Base-by-base conservation (phyloP, 2,329 filamentous ascomycete genomes). In the Colletotrichum horii region DNA sequence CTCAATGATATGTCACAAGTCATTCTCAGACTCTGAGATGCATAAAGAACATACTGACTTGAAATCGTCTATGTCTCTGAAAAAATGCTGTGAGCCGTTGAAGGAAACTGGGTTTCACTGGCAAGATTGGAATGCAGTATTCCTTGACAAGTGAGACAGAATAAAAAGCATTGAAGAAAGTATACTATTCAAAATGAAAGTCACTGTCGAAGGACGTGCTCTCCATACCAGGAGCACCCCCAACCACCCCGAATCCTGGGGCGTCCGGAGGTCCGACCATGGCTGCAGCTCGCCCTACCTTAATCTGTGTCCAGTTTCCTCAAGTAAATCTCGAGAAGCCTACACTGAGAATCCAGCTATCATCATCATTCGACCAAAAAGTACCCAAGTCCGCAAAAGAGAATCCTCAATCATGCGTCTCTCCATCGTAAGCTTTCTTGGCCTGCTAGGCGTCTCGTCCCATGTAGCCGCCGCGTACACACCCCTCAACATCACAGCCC, bases 401-500 rank as follows among this genome's bases (percentile, higher is more conserved):
- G 6, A 55, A 30, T 32, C 36, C 43, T 22, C 12, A 48, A n/a
- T 16, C 43, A 71, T 71, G 67, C 72, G 28, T 30, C 1, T 22
- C 3, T 6, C 6, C 3, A 7, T 8, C 8, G 15, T 55, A 28
- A 55, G 22, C 19, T 15, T 58, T 4, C 28, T 66, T 16, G 48
- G 26, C 24, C 19, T 71, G 12, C 28, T 58, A 19, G 22, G 9
- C 32, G 11, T 32, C 32, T n/a, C 38, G 6, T 52, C 43, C n/a
- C 43, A 52, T 8, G 43, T 22, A 43, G 66, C 55, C n/a, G 67
- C 32, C 24, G 69, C 62, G n/a, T 75, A 34, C 38, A 34, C 70
- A 7, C 58, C 74, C 26, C 81, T 88, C 28, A 88, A 87, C 77
- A 75, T 89, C 68, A 88, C 87, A 6, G 83, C 86, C 22, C 75